Base-by-base conservation (phyloP, 2,329 filamentous ascomycete genomes). In the Penicillium sp. region DNA sequence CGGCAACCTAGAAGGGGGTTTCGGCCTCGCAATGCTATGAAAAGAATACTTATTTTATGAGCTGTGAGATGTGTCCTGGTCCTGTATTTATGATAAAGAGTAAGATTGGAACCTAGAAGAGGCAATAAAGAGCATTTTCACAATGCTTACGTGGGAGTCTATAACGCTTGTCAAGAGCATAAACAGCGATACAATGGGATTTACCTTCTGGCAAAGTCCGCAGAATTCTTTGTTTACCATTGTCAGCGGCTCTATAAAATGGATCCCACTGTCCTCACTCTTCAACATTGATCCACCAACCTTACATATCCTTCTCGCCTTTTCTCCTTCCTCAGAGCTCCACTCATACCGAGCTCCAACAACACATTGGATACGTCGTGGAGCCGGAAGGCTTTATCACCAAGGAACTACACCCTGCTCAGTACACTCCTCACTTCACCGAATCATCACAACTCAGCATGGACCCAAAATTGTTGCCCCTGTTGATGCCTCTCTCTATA, bases 11-110 rank as follows among this genome's bases (percentile, higher is more conserved):
- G 49, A 51, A 35, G 1, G 1, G n/a, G 49, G n/a, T 10, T 35
- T n/a, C 24, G 26, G n/a, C 17, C 49, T 33, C 49, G n/a, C 49
- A 51, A 22, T 35, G n/a, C 30, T 19, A 51, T 35, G 49, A 49
- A 35, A 51, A 51, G 28, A 33, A 51, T 35, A 51, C 3, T 26
- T n/a, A 30, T 49, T 26, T 49, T n/a, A 30, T n/a, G 35, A 37
- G 35, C 35, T 37, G 35, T 15, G n/a, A n/a, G n/a, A n/a, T n/a
- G 13, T 4, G 26, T n/a, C 9, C 15, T 8, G 17, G 4, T 26
- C 42, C 42, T 26, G 22, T 26, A 22, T 15, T 38, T 2, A 38
- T 38, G 5, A 28, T 15, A 40, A n/a, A 6, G 2, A 40, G 17
- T n/a, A 17, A n/a, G 35, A 37, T 37, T 2, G 12, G 35, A n/a